Evolutionary conservation across 108 stramenopile genomes (phyloP).

Genomic region (Fragilaria crotonensis): DNA sequence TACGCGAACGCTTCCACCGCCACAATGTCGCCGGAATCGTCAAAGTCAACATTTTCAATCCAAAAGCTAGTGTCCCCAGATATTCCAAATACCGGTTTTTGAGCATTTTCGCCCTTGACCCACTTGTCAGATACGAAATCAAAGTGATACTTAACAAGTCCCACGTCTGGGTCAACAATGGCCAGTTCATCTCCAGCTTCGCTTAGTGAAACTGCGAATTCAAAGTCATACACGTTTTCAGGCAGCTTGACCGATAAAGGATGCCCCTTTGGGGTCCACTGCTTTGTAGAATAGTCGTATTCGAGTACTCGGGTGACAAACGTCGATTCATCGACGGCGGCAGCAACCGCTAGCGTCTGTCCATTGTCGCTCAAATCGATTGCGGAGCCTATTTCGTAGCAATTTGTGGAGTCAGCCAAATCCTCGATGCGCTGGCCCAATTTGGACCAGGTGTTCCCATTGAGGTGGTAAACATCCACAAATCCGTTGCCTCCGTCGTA

Average conservation of each 20-base stretch:
- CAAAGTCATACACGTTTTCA: neutral
- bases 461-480: constrained; percentile 11
- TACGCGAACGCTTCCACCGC: constrained; percentile 3
- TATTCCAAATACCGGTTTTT: neutral
- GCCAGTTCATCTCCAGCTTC: constrained; percentile 1
- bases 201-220: constrained; percentile 1
- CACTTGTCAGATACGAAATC: constrained; percentile 1
- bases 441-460: neutral
- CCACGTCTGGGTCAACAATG: neutral
- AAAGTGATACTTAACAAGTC: constrained; percentile 3
- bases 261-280: constrained; percentile 5
- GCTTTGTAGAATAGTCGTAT: constrained; percentile 2
- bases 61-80: neutral
- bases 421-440: constrained; percentile 3
- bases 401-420: neutral
- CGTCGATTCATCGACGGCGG: neutral
- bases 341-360: constrained; percentile 7
- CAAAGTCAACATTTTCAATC: constrained; percentile 3
- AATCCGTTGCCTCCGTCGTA: constrained; percentile 8
- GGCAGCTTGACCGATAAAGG: neutral
- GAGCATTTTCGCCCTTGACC: neutral
- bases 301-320: constrained; percentile 3
- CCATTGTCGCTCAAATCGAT: constrained; percentile 4
- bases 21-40: neutral
- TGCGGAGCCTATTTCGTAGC: neutral